These are phyloP conservation scores for Aspergillus mulundensis DNA, from an alignment of 495 filamentous ascomycete genomes.

Conservation along the genomic window DNA sequence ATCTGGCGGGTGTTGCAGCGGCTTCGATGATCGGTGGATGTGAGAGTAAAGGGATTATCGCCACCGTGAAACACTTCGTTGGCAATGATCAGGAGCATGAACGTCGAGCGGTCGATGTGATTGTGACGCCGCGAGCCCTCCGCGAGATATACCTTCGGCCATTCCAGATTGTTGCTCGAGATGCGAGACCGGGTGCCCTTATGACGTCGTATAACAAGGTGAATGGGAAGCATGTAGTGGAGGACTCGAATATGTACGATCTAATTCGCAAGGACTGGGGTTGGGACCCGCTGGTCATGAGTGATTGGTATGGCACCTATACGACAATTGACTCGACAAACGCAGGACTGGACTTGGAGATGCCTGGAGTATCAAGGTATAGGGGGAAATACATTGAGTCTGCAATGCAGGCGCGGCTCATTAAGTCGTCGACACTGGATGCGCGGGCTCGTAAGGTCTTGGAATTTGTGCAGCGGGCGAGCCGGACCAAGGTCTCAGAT, in stretches of 20 bases:
- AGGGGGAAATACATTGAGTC: conserved; percentile 37
- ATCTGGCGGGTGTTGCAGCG: conserved; percentile 57
- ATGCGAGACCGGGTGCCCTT: conserved; percentile 56
- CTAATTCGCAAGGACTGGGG: conserved; percentile 66
- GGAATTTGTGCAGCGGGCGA: conserved; percentile 43
- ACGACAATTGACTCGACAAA: conserved; percentile 53
- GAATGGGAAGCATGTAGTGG: conserved; percentile 64
- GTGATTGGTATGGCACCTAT: conserved; percentile 52
- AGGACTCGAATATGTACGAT: conserved; percentile 53
- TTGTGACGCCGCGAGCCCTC: conserved; percentile 61
- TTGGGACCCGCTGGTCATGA: conserved; percentile 46
- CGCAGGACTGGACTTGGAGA: conserved; percentile 66
- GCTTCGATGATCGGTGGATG: conserved; percentile 58
- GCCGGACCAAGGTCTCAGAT: conserved; percentile 48
- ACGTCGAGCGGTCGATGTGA: conserved; percentile 55
- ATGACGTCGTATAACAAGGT: conserved; percentile 77
- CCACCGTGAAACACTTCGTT: conserved; percentile 68
- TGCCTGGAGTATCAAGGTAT: conserved; percentile 60
- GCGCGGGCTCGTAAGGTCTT: conserved; percentile 54
- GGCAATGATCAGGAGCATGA: conserved; percentile 69
- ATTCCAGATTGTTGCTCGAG: conserved; percentile 64
- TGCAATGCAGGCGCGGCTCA: conserved; percentile 56
- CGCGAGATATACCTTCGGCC: conserved; percentile 70
- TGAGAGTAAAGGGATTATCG: conserved; percentile 53
- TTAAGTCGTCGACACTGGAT: conserved; percentile 50